Conservation (phyloP, 768 basidiomycete genomes). For the Lyophyllum atratum region DNA sequence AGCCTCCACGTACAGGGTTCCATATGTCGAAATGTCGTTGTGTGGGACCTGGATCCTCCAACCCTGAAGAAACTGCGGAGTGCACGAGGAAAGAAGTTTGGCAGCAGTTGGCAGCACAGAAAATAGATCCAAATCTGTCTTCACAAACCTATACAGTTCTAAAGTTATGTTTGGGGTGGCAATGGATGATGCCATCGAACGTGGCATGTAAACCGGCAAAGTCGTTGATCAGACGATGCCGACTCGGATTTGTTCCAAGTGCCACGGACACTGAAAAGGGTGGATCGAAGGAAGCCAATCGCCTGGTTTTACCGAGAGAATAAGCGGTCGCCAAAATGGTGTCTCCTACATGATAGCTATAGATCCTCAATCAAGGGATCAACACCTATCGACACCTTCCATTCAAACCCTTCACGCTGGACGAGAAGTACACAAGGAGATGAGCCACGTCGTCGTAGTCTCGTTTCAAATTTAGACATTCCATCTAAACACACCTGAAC, state of each 20-base stretch:
- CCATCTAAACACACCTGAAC: constrained; percentile 2
- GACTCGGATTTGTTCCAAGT: constrained; percentile 2
- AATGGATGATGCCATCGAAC: neutral
- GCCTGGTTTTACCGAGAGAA: neutral
- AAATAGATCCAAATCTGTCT: constrained; percentile 5
- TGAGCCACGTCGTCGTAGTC: constrained; percentile 1
- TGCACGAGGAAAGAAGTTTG: neutral
- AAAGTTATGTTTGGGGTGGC: constrained; percentile 2
- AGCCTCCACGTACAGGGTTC: neutral
- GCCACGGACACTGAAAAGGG: constrained; percentile 6
- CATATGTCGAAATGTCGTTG: constrained; percentile 9
- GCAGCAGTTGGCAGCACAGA: neutral
- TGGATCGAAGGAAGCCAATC: neutral
- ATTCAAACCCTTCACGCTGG: neutral
- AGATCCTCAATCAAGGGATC: constrained; percentile 9
- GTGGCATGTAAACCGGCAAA: constrained; percentile 9
- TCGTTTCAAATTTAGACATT: constrained; percentile 1
- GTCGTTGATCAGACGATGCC: neutral
- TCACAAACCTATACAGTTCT: neutral
- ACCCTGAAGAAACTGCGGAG: constrained; percentile 11
- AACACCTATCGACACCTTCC: neutral
- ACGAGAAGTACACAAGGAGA: neutral
- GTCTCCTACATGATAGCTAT: neutral
- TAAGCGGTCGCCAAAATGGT: neutral
- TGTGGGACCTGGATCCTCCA: constrained; percentile 1